Percentiles rank a stretch among this genome's conserved stretches.
Conservation (phyloP, 768 basidiomycete species). For the Porphyrellus cyaneotinctus region DNA sequence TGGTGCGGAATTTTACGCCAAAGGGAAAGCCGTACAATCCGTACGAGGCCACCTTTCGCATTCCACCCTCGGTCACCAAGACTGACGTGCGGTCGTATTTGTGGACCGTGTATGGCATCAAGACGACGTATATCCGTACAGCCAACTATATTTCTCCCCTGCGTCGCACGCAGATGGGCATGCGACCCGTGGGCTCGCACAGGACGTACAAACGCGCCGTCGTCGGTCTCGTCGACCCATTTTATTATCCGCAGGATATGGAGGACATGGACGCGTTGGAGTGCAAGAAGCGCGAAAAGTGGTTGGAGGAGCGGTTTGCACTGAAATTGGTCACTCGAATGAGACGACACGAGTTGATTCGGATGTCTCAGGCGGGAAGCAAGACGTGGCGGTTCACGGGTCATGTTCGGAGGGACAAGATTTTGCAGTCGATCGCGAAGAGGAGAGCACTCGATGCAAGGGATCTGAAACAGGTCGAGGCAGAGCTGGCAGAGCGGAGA, state of each 20-base stretch:
- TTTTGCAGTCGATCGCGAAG: slow-evolving; percentile 47
- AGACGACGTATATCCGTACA: slow-evolving; percentile 93
- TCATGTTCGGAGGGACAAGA: slow-evolving; percentile 44
- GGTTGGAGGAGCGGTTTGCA: slow-evolving; percentile 60
- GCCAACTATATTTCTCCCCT: slow-evolving; percentile 76
- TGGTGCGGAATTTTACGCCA: slow-evolving; percentile 81
- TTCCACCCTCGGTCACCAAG: slow-evolving; percentile 88
- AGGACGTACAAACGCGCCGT: slow-evolving; percentile 87
- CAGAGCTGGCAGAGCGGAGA: slow-evolving; percentile 26
- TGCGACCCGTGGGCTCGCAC: slow-evolving; percentile 32
- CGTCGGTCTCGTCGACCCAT: slow-evolving; percentile 87
- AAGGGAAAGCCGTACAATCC: slow-evolving; percentile 84
- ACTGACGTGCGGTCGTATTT: slow-evolving; percentile 89
- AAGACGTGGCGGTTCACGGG: slow-evolving; percentile 39
- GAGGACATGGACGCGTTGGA: slow-evolving; percentile 71
- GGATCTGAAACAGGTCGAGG: slow-evolving; percentile 36
- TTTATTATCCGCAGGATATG: slow-evolving; percentile 82
- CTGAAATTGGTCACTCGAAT: slow-evolving; percentile 34
- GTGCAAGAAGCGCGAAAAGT: slow-evolving; percentile 51
- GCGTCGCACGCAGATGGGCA: slow-evolving; percentile 27
- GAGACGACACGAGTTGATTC: slow-evolving; percentile 33
- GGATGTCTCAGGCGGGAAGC: slow-evolving; percentile 34
- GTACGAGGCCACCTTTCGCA: slow-evolving; percentile 90
- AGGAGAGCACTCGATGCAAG: slow-evolving; percentile 42
- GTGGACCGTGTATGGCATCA: slow-evolving; percentile 77